phyloP scores from a whole-genome alignment of 129 eudicot species.

The Smallanthus sonchifolius region DNA sequence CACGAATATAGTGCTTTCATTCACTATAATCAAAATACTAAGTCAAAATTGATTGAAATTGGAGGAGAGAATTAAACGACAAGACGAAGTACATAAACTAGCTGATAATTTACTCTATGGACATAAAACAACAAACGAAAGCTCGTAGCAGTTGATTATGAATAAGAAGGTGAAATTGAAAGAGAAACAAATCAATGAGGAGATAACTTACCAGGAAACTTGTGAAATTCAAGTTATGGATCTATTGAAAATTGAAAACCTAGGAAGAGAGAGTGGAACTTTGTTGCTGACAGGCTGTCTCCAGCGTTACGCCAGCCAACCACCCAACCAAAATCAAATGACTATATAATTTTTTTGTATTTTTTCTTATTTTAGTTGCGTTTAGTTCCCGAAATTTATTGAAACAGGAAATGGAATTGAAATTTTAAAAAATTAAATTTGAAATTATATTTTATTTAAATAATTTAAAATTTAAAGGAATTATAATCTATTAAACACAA shows the following conservation, averaged over 20 bases:
- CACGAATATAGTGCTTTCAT: not conserved
- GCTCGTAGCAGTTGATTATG: not conserved
- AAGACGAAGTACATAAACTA: not conserved
- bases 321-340: slow-evolving; percentile 38
- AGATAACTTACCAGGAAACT: slow-evolving; percentile 25
- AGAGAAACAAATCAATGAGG: not conserved
- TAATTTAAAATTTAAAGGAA: too few species aligned
- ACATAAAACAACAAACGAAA: slow-evolving; percentile 2
- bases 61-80: not conserved
- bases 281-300: slow-evolving; percentile 95
- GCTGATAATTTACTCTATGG: not conserved
- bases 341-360: not conserved
- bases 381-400: too few species aligned
- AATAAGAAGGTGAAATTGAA: not conserved
- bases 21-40: not conserved
- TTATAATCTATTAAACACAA: too few species aligned
- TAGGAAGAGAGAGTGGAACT: slow-evolving; percentile 27
- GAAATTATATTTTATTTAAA: too few species aligned
- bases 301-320: slow-evolving; percentile 77
- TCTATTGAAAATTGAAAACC: slow-evolving; percentile 28
- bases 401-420: too few species aligned
- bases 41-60: not conserved
- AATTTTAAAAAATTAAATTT: too few species aligned
- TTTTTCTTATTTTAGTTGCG: too few species aligned
- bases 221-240: slow-evolving; percentile 6